Percentiles rank a stretch among this genome's conserved stretches.
phyloP scores from a whole-genome alignment of 2,329 filamentous ascomycete genomes.

The Penicillium sp. region DNA sequence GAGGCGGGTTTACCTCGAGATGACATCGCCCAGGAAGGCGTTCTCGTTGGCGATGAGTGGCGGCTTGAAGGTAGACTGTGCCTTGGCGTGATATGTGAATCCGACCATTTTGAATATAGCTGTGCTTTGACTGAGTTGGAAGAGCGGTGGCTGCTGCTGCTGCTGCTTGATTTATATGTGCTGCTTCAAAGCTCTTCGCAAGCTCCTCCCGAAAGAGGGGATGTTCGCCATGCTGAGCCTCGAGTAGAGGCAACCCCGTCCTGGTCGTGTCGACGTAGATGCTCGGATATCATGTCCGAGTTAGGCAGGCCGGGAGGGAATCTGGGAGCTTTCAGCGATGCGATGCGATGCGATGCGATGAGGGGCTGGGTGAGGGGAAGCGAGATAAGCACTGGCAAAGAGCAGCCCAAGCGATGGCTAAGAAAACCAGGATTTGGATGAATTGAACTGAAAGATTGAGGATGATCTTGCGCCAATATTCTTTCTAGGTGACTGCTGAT shows the following conservation, averaged over 20 bases:
- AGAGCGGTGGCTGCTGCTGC: slow-evolving; percentile 4
- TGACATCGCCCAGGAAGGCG: slow-evolving; percentile 68
- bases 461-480: too few species aligned
- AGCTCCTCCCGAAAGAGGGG: slow-evolving; percentile 11
- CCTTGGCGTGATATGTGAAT: slow-evolving; percentile 56
- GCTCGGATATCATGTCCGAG: slow-evolving; percentile 19
- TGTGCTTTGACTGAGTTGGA: background rate
- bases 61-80: slow-evolving; percentile 64
- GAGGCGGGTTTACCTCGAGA: slow-evolving; percentile 52
- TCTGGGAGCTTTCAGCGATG: too few species aligned
- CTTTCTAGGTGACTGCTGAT: too few species aligned
- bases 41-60: slow-evolving; percentile 71
- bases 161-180: slow-evolving; percentile 2
- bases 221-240: background rate
- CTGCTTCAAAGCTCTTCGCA: background rate
- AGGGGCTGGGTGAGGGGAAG: background rate
- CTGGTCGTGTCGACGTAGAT: background rate
- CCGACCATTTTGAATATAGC: background rate
- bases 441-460: too few species aligned
- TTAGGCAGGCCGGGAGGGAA: slow-evolving; percentile 15
- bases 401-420: too few species aligned
- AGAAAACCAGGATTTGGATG: too few species aligned
- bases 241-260: slow-evolving; percentile 13
- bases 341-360: slow-evolving; percentile 1
- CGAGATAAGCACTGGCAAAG: slow-evolving; percentile 1